These are phyloP conservation scores for Fusarium compactum DNA, from an alignment of 2,329 filamentous ascomycete species.

Conservation along the genomic window DNA sequence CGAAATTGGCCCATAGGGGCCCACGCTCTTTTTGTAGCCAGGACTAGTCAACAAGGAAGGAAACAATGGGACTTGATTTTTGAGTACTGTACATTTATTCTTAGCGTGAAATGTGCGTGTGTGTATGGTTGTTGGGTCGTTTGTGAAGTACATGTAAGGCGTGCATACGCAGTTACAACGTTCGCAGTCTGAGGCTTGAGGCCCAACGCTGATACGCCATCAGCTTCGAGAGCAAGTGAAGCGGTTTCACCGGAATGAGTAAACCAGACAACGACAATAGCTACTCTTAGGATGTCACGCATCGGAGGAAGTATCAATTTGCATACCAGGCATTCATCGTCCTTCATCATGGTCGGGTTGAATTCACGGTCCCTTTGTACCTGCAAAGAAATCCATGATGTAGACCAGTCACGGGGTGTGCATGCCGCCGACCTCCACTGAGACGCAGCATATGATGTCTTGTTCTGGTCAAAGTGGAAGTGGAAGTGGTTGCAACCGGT, in stretches of 20 bases:
- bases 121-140: background rate
- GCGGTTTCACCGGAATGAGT: background rate
- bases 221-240: background rate
- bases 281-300: background rate
- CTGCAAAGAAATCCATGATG: constrained; percentile 16
- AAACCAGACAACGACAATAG: background rate
- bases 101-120: background rate
- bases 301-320: background rate
- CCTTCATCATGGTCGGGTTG: background rate
- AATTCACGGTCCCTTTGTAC: constrained; percentile 11
- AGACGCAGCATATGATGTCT: constrained; percentile 10
- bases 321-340: constrained; percentile 3
- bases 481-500: constrained; percentile 26
- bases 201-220: background rate
- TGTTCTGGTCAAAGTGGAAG: constrained; percentile 1
- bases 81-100: background rate
- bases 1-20: constrained; percentile 34
- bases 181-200: background rate
- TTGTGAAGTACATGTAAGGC: background rate
- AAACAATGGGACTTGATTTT: constrained; percentile 41
- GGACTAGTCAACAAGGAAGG: constrained; percentile 41
- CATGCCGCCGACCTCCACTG: constrained; percentile 16
- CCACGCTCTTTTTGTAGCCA: constrained; percentile 46
- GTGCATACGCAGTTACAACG: background rate
- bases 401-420: constrained; percentile 38